These are phyloP conservation scores for Platanthera zijinensis DNA, from an alignment of 106 monocot genomes.

Conservation along the genomic window DNA sequence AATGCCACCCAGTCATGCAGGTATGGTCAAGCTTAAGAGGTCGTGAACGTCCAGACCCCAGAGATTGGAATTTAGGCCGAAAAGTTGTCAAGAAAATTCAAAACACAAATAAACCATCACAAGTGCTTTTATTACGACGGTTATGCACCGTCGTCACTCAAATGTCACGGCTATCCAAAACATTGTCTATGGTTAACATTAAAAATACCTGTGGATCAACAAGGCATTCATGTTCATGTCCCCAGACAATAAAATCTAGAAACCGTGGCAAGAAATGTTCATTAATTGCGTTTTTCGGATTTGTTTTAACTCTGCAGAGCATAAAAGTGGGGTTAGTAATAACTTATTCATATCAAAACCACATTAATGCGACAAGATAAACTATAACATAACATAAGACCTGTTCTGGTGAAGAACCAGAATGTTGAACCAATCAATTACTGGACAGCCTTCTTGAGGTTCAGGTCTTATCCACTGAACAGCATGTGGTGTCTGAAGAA, in stretches of 20 bases:
- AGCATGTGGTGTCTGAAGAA: constrained; percentile 88
- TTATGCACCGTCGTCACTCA: too few relatives aligned
- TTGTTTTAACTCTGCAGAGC: constrained; percentile 74
- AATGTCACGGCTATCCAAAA: too few relatives aligned
- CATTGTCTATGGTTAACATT: too few relatives aligned
- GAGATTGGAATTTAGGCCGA: too few relatives aligned
- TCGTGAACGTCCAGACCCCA: too few relatives aligned
- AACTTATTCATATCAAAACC: neutral
- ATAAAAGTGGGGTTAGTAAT: neutral
- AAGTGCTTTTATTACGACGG: too few relatives aligned
- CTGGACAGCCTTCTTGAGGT: constrained; percentile 70
- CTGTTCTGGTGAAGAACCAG: constrained; percentile 99
- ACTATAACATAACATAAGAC: constrained; percentile 20
- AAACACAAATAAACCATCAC: too few relatives aligned
- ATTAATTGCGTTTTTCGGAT: constrained; percentile 97
- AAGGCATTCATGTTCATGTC: constrained; percentile 99
- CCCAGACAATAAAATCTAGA: constrained; percentile 93
- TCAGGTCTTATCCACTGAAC: constrained; percentile 97
- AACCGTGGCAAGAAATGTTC: constrained; percentile 98
- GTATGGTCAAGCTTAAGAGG: too few relatives aligned
- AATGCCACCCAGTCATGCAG: too few relatives aligned
- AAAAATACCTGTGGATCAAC: constrained; percentile 81
- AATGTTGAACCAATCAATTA: constrained; percentile 97
- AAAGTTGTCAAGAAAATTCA: too few relatives aligned
- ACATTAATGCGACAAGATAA: neutral